Conservation (phyloP, 306 rosid genomes). For the Ammopiptanthus mongolicus region DNA sequence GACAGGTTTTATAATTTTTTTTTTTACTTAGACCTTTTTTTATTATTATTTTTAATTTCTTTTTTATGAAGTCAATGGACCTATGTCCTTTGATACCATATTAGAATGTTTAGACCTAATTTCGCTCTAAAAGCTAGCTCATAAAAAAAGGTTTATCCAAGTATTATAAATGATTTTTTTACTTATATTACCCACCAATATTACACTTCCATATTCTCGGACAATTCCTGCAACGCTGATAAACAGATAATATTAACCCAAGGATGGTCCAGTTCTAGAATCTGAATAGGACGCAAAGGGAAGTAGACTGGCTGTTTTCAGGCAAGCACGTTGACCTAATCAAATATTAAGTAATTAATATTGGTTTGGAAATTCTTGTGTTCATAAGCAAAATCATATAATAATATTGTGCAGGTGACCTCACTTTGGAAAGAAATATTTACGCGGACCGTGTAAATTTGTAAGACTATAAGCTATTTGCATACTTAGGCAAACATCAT, state of each 20-base stretch:
- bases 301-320: neutral
- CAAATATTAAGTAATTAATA: neutral
- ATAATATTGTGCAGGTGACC: neutral
- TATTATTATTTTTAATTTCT: too few species aligned
- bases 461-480: neutral
- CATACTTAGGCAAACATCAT: neutral
- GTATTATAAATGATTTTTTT: too few species aligned
- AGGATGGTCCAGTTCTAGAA: neutral
- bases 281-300: neutral
- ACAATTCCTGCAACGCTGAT: neutral
- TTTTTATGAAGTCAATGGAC: too few species aligned
- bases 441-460: neutral
- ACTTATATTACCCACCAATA: too few species aligned
- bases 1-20: too few species aligned
- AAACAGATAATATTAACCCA: neutral
- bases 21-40: too few species aligned
- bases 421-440: neutral
- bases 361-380: neutral
- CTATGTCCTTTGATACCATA: too few species aligned
- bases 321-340: neutral
- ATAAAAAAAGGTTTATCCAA: too few species aligned
- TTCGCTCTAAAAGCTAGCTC: too few species aligned
- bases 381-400: neutral
- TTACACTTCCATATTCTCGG: too few species aligned
- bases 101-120: too few species aligned